Base-by-base conservation (phyloP, 75 land plant species). In the Cunninghamia lanceolata region DNA sequence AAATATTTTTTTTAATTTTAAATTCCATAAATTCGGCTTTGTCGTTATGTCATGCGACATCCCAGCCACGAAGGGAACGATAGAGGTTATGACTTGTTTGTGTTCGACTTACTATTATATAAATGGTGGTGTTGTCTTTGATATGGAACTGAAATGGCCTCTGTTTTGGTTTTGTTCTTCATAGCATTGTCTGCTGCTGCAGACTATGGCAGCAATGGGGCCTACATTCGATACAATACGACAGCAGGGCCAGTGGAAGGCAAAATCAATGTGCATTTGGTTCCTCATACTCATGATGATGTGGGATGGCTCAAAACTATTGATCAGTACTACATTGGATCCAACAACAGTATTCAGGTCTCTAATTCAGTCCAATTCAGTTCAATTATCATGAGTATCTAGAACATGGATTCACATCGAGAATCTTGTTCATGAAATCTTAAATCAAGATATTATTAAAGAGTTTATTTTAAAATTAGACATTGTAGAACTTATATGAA, bases 231-330 rank as follows among this genome's bases (percentile, higher is more conserved):
- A 74, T 95, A 95, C 86, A 88, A 93, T 39, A 95, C 97, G 16
- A 87, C 84, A 50, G 87, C 86, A 63, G 94, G 94, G 4, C 86
- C 88, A 42, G 97, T 93, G 35, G 88, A 85, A 8, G 93, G 93
- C 39, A 95, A 95, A 75, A 39, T 94, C 56, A 95, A 95, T 83
- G 96, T 95, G 38, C 97, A 95, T 90, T 81, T 95, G 88, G 97
- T 95, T 35, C 71, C 97, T 36, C 97, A 95, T 74, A 89, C 97
- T 1, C 97, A 94, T 63, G 97, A 95, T 43, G 97, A 95, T 84
- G 94, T 95, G 28, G 97, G 97, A 0, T 95, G 97, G 97, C 87
- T 95, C 77, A 95, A 95, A 90, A 95, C 96, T 21, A 76, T 95
- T 71, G 97, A 95, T 91, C 96, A 95, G 89, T 95, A 95, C 87